Evolutionary conservation across 257 asterid genomes (phyloP).

Genomic region (Solanum chiquidenum): DNA sequence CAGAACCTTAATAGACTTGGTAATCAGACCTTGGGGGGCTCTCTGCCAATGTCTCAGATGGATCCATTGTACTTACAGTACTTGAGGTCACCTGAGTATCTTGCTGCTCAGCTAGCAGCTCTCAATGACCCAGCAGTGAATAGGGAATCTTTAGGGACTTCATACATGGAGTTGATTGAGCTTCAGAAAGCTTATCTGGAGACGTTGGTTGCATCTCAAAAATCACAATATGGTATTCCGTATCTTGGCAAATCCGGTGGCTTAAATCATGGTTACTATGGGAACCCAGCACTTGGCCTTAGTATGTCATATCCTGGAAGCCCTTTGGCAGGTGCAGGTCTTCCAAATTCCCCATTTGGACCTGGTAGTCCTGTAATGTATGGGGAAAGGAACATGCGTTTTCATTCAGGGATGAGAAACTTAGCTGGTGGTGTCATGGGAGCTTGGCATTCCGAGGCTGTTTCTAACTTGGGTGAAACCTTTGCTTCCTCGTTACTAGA

Average conservation of each 20-base stretch:
- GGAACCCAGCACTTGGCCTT: conserved; percentile 36
- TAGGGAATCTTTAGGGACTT: conserved; percentile 25
- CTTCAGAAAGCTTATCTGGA: conserved; percentile 57
- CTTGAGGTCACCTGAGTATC: conserved; percentile 35
- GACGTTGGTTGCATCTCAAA: conserved; percentile 34
- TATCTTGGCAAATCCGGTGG: conserved; percentile 22
- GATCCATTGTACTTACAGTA: conserved; percentile 56
- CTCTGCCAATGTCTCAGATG: conserved; percentile 31
- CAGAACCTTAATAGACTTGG: conserved; percentile 39
- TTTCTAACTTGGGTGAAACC: conserved; percentile 34
- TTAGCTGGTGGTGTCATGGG: conserved; percentile 36
- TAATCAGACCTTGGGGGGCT: conserved; percentile 32
- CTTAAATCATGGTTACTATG: conserved; percentile 37
- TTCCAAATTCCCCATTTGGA: conserved; percentile 37
- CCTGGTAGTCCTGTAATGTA: conserved; percentile 38
- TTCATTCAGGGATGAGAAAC: conserved; percentile 33
- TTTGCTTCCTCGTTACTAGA: conserved; percentile 51
- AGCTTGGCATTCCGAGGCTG: conserved; percentile 45
- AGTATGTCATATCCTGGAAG: conserved; percentile 44
- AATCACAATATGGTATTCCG: conserved; percentile 41
- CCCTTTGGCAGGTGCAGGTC: conserved; percentile 26
- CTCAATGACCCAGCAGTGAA: conserved; percentile 27
- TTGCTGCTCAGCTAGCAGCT: conserved; percentile 33
- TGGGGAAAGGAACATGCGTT: conserved; percentile 33
- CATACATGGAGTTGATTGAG: conserved; percentile 40